A percentile compares a stretch with the other conserved stretches of the same genome.
Conservation (phyloP, 805 yeast species). For the Starmerella potacharoeniae region DNA sequence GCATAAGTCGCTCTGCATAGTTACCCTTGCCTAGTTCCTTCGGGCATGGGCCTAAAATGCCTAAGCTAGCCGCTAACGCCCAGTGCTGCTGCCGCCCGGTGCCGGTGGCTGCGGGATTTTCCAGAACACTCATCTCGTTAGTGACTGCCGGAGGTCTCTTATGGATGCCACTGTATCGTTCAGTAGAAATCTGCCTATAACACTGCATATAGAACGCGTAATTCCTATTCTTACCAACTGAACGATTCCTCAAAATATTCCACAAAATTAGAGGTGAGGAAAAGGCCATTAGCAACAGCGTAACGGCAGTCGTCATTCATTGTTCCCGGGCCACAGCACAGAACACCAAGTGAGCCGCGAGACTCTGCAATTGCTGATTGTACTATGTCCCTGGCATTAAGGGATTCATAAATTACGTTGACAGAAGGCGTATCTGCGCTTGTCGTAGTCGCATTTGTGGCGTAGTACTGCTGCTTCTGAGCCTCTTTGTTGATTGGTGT, state of each 20-base stretch:
- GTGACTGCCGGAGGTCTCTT: too few species aligned
- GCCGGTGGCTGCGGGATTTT: too few species aligned
- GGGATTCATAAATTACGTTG: neutral
- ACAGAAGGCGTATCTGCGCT: too few species aligned
- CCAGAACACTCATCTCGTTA: too few species aligned
- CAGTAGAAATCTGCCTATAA: too few species aligned
- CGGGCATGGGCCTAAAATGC: too few species aligned
- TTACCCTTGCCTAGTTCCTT: too few species aligned
- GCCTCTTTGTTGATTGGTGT: neutral
- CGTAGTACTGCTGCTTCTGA: neutral
- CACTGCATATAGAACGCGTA: too few species aligned
- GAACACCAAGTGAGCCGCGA: constrained; percentile 39
- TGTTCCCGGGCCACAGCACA: constrained; percentile 53
- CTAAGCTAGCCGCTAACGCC: too few species aligned
- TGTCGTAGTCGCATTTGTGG: neutral
- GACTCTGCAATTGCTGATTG: constrained; percentile 30
- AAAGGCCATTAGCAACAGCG: constrained; percentile 35
- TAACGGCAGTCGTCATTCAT: constrained; percentile 49
- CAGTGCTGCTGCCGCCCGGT: too few species aligned
- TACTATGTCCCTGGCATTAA: constrained; percentile 25
- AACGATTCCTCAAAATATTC: constrained; percentile 63
- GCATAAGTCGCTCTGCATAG: too few species aligned
- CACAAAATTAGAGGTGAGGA: constrained; percentile 36
- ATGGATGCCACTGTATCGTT: too few species aligned
- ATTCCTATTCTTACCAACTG: constrained; percentile 38